Evolutionary conservation across 179 eudicot species (phyloP), one percentile per base, ranked within the genome.

Genomic region (Spergularia azorica): DNA sequence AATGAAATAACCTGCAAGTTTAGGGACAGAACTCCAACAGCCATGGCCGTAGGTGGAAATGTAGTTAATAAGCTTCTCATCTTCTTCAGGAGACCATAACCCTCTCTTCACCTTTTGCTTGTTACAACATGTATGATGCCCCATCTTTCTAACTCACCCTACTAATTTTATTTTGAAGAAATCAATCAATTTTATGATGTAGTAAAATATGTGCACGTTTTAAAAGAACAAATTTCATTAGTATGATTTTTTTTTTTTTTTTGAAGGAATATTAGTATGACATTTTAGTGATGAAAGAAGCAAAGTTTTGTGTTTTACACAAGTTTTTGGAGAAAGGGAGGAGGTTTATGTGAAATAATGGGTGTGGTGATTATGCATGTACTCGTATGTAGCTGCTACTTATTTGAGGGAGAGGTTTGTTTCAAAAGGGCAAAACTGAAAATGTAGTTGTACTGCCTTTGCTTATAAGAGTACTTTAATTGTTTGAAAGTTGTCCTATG

Each of bases 61-160:
- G 86, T 89, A 89, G 82, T 70, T 86, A 67, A 91, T 80, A 70
- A 93, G 96, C 79, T 93, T 93, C 79, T 93, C 94, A 83, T 93
- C 97, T 75, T 93, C 97, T 63, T 93, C 96, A 16, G 97, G 97
- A 72, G 97, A 93, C 97, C 97, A 93, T 2, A 93, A 72, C 0
- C 97, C 97, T 80, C 96, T 89, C 83, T 89, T 93, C 63, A 93
- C 97, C 78, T 91, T 89, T 61, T 93, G 91, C 63, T 91, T 93
- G 87, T 88, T 88, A 83, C 97, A 93, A 79, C 97, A 93, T 38
- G 88, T 86, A 76, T 93, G 97, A 77, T 88, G 94, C 63, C 92
- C 94, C 96, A 91, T 92, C 61, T 79, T 55, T 75, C 63, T 78
- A 11, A 8, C 9, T n/a, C 72, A 1, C 9, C n/a, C 41, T 36